Evolutionary conservation across 495 filamentous ascomycete genomes (phyloP), one percentile per base, ranked within the genome.

Genomic region (Bathelium albidoporum): DNA sequence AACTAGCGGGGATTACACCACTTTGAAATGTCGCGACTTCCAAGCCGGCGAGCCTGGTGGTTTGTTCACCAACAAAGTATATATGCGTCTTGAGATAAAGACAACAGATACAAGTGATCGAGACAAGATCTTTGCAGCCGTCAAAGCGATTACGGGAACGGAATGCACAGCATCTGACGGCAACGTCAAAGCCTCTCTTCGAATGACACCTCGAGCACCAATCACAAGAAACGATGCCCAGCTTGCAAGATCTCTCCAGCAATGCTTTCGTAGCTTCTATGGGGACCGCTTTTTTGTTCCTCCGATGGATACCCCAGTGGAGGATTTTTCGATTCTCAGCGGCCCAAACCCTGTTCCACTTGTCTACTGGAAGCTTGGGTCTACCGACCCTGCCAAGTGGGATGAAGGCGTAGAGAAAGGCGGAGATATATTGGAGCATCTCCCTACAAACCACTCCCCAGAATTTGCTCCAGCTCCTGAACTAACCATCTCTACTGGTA

Each of bases 41-140:
- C 78, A 82, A 39, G 79, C 78, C 0, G 81, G 81, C 0, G 71
- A 79, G 63, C 73, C 79, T 2, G 81, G 81, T 66, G 83, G 83
- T 60, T 70, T 84, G 41, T 82, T 84, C 34, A 59, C 75, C 0
- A 81, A 82, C 60, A 52, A 70, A 1, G 81, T 80, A 73, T n/a
- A n/a, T n/a, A n/a, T n/a, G n/a, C n/a, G n/a, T n/a, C n/a, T n/a
- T n/a, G n/a, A n/a, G n/a, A n/a, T n/a, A n/a, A n/a, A n/a, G n/a
- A n/a, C n/a, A n/a, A n/a, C n/a, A n/a, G n/a, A n/a, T n/a, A n/a
- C n/a, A n/a, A n/a, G n/a, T n/a, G n/a, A n/a, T n/a, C n/a, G n/a
- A n/a, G n/a, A n/a, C n/a, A n/a, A n/a, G n/a, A n/a, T n/a, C n/a
- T n/a, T n/a, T n/a, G n/a, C n/a, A n/a, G n/a, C n/a, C n/a, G n/a